phyloP scores from a whole-genome alignment of 768 basidiomycete species.

The Pisolithus marmoratus region DNA sequence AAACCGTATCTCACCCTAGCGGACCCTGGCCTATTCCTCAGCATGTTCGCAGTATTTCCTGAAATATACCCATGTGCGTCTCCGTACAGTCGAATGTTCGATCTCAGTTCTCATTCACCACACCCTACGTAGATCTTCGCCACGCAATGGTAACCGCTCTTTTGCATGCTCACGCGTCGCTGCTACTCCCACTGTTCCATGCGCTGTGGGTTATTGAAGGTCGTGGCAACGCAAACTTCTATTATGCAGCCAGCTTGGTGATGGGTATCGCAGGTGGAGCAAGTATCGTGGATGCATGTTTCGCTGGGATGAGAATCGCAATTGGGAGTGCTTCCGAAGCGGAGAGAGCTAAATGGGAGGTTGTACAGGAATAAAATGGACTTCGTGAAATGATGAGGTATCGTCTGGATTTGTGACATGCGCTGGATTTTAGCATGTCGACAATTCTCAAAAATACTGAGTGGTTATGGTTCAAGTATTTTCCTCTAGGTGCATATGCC shows the following conservation, averaged over 20 bases:
- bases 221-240: slow-evolving; percentile 97
- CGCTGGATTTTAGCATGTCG: background rate
- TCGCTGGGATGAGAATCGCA: slow-evolving; percentile 76
- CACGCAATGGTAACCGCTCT: slow-evolving; percentile 80
- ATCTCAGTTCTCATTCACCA: background rate
- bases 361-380: slow-evolving; percentile 19
- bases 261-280: slow-evolving; percentile 85
- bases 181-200: slow-evolving; percentile 88
- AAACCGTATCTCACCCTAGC: slow-evolving; percentile 91
- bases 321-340: slow-evolving; percentile 50
- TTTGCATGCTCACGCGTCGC: slow-evolving; percentile 75
- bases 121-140: slow-evolving; percentile 57
- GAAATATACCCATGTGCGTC: slow-evolving; percentile 76
- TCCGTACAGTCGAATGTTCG: background rate
- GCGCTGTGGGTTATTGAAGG: slow-evolving; percentile 88
- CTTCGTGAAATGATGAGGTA: background rate
- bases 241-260: slow-evolving; percentile 92
- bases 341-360: slow-evolving; percentile 23
- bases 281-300: slow-evolving; percentile 75
- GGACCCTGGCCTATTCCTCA: slow-evolving; percentile 82
- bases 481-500: background rate
- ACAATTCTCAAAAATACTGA: too few relatives aligned
- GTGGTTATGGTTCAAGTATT: too few relatives aligned
- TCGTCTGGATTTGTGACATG: background rate
- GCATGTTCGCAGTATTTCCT: slow-evolving; percentile 76